Evolutionary conservation across 495 filamentous ascomycete genomes (phyloP).

Genomic region (Aspergillus heteromorphus): DNA sequence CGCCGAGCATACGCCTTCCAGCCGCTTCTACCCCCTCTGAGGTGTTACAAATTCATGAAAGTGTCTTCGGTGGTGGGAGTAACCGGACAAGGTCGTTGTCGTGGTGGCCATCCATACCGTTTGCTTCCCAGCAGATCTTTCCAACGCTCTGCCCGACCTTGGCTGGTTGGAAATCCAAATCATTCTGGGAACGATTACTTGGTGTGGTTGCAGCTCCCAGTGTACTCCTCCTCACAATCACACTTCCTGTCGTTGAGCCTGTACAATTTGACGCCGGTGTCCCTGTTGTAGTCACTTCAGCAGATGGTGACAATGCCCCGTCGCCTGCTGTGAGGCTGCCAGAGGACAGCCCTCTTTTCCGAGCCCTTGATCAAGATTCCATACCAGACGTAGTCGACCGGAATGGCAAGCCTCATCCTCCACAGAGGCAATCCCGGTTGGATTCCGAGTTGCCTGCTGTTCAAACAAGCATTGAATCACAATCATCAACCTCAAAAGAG

Average conservation of each 20-base stretch:
- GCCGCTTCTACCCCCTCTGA: conserved; percentile 49
- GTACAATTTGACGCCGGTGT: conserved; percentile 44
- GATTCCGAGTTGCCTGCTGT: conserved; percentile 39
- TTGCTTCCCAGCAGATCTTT: conserved; percentile 62
- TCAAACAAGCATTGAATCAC: conserved; percentile 17
- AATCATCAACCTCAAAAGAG: conserved; percentile 38
- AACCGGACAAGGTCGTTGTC: conserved; percentile 11
- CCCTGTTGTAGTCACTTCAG: conserved; percentile 31
- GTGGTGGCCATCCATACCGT: conserved; percentile 72
- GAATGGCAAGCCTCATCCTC: conserved; percentile 16
- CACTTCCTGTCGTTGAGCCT: conserved; percentile 82
- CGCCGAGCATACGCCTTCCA: conserved; percentile 50
- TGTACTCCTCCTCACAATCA: conserved; percentile 85
- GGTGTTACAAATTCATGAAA: conserved; percentile 29
- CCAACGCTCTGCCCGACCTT: conserved; percentile 86
- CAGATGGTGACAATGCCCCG: conserved; percentile 18
- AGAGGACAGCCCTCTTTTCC: conserved; percentile 39
- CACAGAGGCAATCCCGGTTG: conserved; percentile 23
- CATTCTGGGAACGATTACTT: conserved; percentile 67
- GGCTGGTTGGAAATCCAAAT: conserved; percentile 70
- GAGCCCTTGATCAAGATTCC: conserved; percentile 15
- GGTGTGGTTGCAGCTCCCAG: conserved; percentile 79
- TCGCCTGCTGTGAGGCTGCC: conserved; percentile 34
- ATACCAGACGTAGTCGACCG: conserved; percentile 11
- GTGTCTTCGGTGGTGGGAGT: conserved; percentile 14